Percentiles rank a stretch among this genome's conserved stretches.
Conservation (phyloP, 768 basidiomycete genomes). For the Russula emetica region DNA sequence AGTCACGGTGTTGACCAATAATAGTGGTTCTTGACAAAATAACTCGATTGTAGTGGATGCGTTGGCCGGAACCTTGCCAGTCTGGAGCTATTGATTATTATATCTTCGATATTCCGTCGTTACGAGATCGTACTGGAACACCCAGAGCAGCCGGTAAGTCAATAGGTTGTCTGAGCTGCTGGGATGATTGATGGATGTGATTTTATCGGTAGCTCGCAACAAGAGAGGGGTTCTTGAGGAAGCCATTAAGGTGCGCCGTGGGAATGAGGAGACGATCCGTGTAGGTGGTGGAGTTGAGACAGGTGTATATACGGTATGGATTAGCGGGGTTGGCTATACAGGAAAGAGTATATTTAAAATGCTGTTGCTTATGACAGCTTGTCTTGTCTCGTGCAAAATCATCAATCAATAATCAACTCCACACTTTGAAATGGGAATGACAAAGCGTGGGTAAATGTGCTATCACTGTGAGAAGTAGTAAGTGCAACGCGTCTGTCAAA, state of each 20-base stretch:
- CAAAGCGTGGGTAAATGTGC: too few relatives aligned
- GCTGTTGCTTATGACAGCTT: neutral
- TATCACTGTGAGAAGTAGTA: too few relatives aligned
- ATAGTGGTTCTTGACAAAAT: neutral
- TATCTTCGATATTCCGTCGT: slow-evolving; percentile 72
- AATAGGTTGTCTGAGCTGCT: neutral
- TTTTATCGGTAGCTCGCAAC: slow-evolving; percentile 52
- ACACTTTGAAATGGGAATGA: too few relatives aligned
- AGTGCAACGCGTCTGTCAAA: too few relatives aligned
- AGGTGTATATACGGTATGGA: too few relatives aligned
- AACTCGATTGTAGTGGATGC: slow-evolving; percentile 52
- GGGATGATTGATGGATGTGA: neutral
- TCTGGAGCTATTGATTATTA: slow-evolving; percentile 74
- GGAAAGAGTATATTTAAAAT: neutral
- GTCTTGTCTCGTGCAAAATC: too few relatives aligned
- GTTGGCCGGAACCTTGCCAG: slow-evolving; percentile 80
- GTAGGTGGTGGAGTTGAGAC: neutral
- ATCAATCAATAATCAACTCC: too few relatives aligned
- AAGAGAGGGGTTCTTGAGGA: slow-evolving; percentile 83
- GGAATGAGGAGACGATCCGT: slow-evolving; percentile 62
- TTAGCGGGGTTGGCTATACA: neutral
- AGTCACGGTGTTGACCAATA: neutral
- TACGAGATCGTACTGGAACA: slow-evolving; percentile 69
- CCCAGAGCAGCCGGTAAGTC: slow-evolving; percentile 52
- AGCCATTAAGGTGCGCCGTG: slow-evolving; percentile 68